These are phyloP conservation scores for Alloascoidea hylecoeti DNA, from an alignment of 805 yeast species.

Conservation along the genomic window DNA sequence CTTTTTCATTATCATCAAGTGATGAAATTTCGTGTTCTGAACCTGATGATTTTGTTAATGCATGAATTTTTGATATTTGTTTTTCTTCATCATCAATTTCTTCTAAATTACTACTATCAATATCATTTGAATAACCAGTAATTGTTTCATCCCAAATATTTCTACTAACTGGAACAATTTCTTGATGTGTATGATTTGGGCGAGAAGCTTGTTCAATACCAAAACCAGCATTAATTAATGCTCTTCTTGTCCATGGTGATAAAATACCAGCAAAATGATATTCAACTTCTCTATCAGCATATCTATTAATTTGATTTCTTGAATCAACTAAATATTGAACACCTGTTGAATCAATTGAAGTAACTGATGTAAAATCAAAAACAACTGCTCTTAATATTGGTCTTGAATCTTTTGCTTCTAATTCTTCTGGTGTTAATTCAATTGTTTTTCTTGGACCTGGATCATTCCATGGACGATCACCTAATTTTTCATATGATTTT, in stretches of 20 bases:
- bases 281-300: conserved; percentile 76
- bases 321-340: conserved; percentile 68
- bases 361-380: conserved; percentile 68
- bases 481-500: conserved; percentile 21
- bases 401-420: conserved; percentile 27
- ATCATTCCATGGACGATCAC: conserved; percentile 84
- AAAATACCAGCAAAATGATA: conserved; percentile 79
- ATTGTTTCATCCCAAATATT: conserved; percentile 4
- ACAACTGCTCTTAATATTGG: conserved; percentile 63
- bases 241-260: conserved; percentile 78
- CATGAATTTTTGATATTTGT: conserved; percentile 8
- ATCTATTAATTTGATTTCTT: conserved; percentile 53
- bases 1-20: conserved; percentile 19
- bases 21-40: conserved; percentile 3
- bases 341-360: conserved; percentile 68
- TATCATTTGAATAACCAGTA: conserved; percentile 1
- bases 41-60: conserved; percentile 2
- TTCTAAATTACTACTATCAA: conserved; percentile 4
- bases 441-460: conserved; percentile 41
- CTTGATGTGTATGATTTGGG: conserved; percentile 9
- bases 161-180: conserved; percentile 7
- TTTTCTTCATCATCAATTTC: conserved; percentile 4
- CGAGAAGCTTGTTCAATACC: conserved; percentile 36
- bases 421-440: conserved; percentile 7
- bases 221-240: conserved; percentile 62